Conservation (phyloP, 352 stramenopile species). For the Globisporangium viniferum region DNA sequence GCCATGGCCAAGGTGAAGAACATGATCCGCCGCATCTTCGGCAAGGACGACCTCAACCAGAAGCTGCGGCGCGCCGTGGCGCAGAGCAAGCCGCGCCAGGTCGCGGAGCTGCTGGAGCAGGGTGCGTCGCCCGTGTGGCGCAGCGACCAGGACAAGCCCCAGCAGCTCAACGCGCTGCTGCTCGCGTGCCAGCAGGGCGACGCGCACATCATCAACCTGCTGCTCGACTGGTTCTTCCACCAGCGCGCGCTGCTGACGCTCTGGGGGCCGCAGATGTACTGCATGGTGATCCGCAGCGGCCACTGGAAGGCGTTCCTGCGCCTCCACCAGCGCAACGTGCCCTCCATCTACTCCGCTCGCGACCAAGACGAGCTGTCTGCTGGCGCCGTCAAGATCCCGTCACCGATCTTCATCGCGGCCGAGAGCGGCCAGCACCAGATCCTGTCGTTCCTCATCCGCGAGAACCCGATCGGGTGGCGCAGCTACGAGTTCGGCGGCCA, state of each 20-base stretch:
- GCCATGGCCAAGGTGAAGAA: slow-evolving; percentile 40
- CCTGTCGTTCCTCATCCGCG: slow-evolving; percentile 42
- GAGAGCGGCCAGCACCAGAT: slow-evolving; percentile 54
- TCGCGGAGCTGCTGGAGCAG: slow-evolving; percentile 50
- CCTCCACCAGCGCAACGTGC: slow-evolving; percentile 42
- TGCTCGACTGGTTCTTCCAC: slow-evolving; percentile 61
- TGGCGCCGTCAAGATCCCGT: slow-evolving; percentile 40
- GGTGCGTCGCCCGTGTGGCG: slow-evolving; percentile 63
- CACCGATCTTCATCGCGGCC: slow-evolving; percentile 56
- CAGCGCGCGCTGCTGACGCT: slow-evolving; percentile 35
- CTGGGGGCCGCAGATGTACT: slow-evolving; percentile 70
- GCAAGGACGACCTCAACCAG: slow-evolving; percentile 34
- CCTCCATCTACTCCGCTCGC: slow-evolving; percentile 15
- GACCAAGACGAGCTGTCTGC: not conserved
- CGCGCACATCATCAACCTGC: slow-evolving; percentile 44
- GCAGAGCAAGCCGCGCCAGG: slow-evolving; percentile 36
- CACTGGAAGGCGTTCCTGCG: slow-evolving; percentile 63
- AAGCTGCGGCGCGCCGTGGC: slow-evolving; percentile 58
- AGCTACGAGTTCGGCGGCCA: slow-evolving; percentile 62
- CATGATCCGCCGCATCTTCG: slow-evolving; percentile 50
- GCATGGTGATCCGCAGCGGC: slow-evolving; percentile 50
- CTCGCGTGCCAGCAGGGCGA: slow-evolving; percentile 55
- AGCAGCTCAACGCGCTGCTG: slow-evolving; percentile 56
- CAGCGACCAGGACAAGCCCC: slow-evolving; percentile 17
- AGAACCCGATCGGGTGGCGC: slow-evolving; percentile 24